Conservation (phyloP, 805 yeast species). For the Yueomyces sp. region DNA sequence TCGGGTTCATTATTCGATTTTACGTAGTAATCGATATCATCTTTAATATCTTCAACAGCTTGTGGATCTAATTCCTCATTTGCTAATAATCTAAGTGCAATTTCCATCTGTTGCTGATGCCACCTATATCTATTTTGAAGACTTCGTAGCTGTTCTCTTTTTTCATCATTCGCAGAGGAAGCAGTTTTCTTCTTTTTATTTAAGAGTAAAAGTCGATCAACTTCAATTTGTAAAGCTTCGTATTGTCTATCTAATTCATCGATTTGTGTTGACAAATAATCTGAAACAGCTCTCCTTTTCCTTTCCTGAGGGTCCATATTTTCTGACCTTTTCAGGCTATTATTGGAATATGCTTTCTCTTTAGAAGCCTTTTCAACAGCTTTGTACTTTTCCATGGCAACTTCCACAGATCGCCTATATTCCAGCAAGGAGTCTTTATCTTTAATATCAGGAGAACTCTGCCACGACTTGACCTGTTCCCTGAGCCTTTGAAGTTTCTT, state of each 20-base stretch:
- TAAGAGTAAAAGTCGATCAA: constrained; percentile 18
- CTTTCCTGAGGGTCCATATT: constrained; percentile 64
- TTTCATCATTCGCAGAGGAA: constrained; percentile 19
- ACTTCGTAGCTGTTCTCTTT: constrained; percentile 40
- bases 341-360: constrained; percentile 87
- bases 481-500: constrained; percentile 85
- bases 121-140: constrained; percentile 57
- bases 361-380: constrained; percentile 89
- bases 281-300: constrained; percentile 61
- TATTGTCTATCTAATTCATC: constrained; percentile 76
- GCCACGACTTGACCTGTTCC: constrained; percentile 93
- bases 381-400: constrained; percentile 91
- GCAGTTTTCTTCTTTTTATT: constrained; percentile 24
- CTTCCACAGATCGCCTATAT: constrained; percentile 53
- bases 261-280: constrained; percentile 52
- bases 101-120: constrained; percentile 73
- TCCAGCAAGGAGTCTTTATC: constrained; percentile 77
- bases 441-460: constrained; percentile 79
- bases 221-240: constrained; percentile 55
- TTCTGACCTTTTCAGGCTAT: constrained; percentile 62
- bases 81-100: constrained; percentile 62
- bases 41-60: constrained; percentile 59
- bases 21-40: constrained; percentile 82
- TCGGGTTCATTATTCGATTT: constrained; percentile 86
- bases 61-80: constrained; percentile 74